These are phyloP conservation scores for Butyriboletus loyo DNA, from an alignment of 768 basidiomycete species.

Conservation along the genomic window DNA sequence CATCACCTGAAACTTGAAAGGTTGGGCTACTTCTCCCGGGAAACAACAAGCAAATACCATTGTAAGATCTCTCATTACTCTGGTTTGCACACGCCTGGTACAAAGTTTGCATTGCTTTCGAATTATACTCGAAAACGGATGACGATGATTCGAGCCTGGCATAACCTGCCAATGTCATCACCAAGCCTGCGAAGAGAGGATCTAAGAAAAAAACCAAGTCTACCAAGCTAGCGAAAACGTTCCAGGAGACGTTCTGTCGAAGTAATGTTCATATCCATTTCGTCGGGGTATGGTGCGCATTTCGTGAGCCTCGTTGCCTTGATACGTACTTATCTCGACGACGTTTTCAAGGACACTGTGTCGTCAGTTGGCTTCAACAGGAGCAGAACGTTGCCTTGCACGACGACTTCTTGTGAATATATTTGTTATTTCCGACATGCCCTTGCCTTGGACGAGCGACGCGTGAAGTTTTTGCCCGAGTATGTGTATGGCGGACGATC, in stretches of 20 bases:
- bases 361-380: constrained; percentile 19
- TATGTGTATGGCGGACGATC: constrained; percentile 32
- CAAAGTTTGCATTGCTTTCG: constrained; percentile 36
- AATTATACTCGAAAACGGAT: constrained; percentile 32
- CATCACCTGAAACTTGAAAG: constrained; percentile 17
- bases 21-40: constrained; percentile 41
- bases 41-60: constrained; percentile 41
- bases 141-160: constrained; percentile 13
- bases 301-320: background rate
- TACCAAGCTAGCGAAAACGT: constrained; percentile 24
- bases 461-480: constrained; percentile 54
- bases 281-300: constrained; percentile 41
- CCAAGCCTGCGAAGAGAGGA: constrained; percentile 1
- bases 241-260: constrained; percentile 37
- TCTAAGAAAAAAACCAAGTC: constrained; percentile 13
- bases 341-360: background rate
- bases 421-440: background rate
- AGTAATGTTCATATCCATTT: constrained; percentile 39
- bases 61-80: constrained; percentile 21
- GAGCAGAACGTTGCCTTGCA: constrained; percentile 30
- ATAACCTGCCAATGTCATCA: constrained; percentile 12
- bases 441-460: constrained; percentile 55
- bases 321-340: background rate
- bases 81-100: background rate
- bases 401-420: constrained; percentile 23